Conservation (phyloP, 2,329 filamentous ascomycete species). For the Botrytis cinerea region DNA sequence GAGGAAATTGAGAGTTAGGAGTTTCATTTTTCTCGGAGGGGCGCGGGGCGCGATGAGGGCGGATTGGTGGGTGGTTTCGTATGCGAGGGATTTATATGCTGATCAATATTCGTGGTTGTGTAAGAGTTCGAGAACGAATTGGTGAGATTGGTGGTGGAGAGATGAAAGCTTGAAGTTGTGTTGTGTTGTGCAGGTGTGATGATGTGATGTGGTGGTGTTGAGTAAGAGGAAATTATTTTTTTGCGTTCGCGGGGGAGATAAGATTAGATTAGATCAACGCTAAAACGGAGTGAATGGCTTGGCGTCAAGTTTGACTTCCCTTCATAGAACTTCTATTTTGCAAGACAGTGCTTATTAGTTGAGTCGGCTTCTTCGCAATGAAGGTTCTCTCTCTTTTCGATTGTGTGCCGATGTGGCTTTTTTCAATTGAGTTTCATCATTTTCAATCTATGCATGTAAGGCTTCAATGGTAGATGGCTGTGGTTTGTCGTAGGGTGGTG, state of each 20-base stretch:
- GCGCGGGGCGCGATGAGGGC: not conserved
- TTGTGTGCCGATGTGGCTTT: not conserved
- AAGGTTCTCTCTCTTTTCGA: not conserved
- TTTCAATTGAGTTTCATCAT: not conserved
- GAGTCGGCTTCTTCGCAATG: not conserved
- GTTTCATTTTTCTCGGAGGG: slow-evolving; percentile 67
- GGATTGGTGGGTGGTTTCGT: not conserved
- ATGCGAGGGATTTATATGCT: not conserved
- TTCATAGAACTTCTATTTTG: not conserved
- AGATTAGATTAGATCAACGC: slow-evolving; percentile 21
- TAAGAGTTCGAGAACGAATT: not conserved
- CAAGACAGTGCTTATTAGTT: not conserved
- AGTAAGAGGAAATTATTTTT: slow-evolving; percentile 12
- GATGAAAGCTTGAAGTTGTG: not conserved
- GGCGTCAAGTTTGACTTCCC: not conserved
- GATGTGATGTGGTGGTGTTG: not conserved
- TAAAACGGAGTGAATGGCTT: not conserved
- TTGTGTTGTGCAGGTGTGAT: not conserved
- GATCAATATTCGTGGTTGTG: not conserved
- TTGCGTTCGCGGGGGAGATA: slow-evolving; percentile 17
- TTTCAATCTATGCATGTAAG: not conserved
- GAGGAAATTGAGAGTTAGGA: slow-evolving; percentile 93
- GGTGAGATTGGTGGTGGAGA: not conserved
- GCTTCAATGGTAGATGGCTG: not conserved
- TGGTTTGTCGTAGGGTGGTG: not conserved